phyloP scores from a whole-genome alignment of 805 yeast genomes.

The Yamadazyma takamatsuzukensis region DNA sequence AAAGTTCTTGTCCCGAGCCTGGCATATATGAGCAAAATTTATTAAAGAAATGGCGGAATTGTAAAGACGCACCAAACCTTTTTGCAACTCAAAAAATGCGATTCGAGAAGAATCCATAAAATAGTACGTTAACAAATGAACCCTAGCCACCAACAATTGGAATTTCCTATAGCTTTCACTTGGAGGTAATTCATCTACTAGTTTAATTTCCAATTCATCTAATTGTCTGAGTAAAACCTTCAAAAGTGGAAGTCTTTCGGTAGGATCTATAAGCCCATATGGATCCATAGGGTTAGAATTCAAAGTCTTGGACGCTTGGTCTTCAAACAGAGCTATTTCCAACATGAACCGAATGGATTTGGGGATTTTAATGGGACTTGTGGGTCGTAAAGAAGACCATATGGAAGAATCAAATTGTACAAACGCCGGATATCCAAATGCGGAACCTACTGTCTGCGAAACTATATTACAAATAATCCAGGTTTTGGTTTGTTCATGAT shows the following conservation, averaged over 20 bases:
- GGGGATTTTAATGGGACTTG: slow-evolving; percentile 48
- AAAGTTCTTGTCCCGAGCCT: slow-evolving; percentile 55
- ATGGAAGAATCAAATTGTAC: slow-evolving; percentile 78
- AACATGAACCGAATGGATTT: slow-evolving; percentile 67
- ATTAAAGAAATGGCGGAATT: slow-evolving; percentile 74
- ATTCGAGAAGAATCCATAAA: slow-evolving; percentile 62
- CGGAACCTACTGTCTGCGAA: slow-evolving; percentile 84
- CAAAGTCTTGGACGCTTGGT: slow-evolving; percentile 74
- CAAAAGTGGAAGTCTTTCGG: slow-evolving; percentile 72
- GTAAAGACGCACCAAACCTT: slow-evolving; percentile 73
- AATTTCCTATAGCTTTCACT: slow-evolving; percentile 67
- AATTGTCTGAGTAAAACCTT: slow-evolving; percentile 68
- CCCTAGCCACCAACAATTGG: slow-evolving; percentile 65
- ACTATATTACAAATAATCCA: slow-evolving; percentile 94
- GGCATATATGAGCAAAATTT: slow-evolving; percentile 61
- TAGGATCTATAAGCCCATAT: slow-evolving; percentile 59
- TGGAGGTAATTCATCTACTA: slow-evolving; percentile 32
- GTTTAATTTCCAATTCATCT: slow-evolving; percentile 67
- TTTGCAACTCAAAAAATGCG: slow-evolving; percentile 57
- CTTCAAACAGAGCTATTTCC: slow-evolving; percentile 81
- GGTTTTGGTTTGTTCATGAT: slow-evolving; percentile 78
- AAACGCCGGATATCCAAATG: slow-evolving; percentile 93
- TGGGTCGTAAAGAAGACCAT: slow-evolving; percentile 49
- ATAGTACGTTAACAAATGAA: slow-evolving; percentile 80
- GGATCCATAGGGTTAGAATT: slow-evolving; percentile 68